phyloP scores from a whole-genome alignment of 257 asterid species.

The Solanum phureja region DNA sequence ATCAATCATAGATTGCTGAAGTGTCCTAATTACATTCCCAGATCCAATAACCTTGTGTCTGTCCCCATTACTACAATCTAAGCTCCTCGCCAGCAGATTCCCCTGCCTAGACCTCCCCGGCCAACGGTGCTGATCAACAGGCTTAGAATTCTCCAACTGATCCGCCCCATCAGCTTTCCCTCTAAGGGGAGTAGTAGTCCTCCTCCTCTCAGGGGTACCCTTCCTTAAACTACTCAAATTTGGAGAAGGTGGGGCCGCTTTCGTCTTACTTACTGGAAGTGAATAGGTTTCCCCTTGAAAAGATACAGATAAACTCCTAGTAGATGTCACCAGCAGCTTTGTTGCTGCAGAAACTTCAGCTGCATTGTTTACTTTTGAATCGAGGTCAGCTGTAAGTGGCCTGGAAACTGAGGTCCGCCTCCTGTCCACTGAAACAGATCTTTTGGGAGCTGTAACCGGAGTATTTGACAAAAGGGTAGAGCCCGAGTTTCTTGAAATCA shows the following conservation, averaged over 20 bases:
- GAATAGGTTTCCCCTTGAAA: constrained; percentile 91
- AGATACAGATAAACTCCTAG: constrained; percentile 85
- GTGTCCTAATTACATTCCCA: constrained; percentile 28
- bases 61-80: constrained; percentile 45
- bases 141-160: constrained; percentile 59
- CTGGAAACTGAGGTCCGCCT: constrained; percentile 43
- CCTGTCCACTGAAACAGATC: constrained; percentile 84
- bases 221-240: constrained; percentile 57
- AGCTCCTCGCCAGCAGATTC: constrained; percentile 58
- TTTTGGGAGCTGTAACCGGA: constrained; percentile 47
- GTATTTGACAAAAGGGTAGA: constrained; percentile 32
- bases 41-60: constrained; percentile 54
- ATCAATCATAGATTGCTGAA: constrained; percentile 56
- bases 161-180: constrained; percentile 53
- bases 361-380: constrained; percentile 32
- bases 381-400: constrained; percentile 56
- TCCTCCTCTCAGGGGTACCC: constrained; percentile 68
- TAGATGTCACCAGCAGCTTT: constrained; percentile 62
- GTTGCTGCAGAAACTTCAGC: constrained; percentile 66
- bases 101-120: constrained; percentile 52
- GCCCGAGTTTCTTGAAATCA: constrained; percentile 34
- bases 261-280: constrained; percentile 73
- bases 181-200: constrained; percentile 48
- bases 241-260: constrained; percentile 63
- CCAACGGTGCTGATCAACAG: constrained; percentile 78